Evolutionary conservation across 2,329 filamentous ascomycete genomes (phyloP).

Genomic region (Colletotrichum sp.): DNA sequence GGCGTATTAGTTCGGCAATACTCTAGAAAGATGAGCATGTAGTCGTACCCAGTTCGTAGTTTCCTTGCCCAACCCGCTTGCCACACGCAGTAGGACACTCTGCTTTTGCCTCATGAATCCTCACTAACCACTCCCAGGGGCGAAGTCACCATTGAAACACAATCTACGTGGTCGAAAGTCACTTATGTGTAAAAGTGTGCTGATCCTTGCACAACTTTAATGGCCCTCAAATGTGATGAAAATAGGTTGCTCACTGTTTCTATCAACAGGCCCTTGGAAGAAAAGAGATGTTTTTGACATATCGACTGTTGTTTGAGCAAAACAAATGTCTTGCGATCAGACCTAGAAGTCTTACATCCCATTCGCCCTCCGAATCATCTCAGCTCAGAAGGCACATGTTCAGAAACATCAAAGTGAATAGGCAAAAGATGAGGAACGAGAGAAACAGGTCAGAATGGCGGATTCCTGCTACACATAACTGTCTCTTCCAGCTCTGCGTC

Average conservation of each 20-base stretch:
- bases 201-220: neutral
- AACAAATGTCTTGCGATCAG: fast-evolving
- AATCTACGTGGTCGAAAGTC: neutral
- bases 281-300: neutral
- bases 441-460: neutral
- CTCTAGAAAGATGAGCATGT: neutral
- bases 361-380: neutral
- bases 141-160: too few relatives aligned
- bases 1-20: too few relatives aligned
- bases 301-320: neutral
- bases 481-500: neutral
- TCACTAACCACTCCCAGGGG: too few relatives aligned
- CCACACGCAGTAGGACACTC: too few relatives aligned
- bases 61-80: neutral
- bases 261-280: neutral
- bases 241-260: neutral
- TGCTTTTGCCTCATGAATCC: too few relatives aligned
- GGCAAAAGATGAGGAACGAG: neutral
- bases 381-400: fast-evolving
- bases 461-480: fast-evolving
- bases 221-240: neutral
- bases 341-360: fast-evolving
- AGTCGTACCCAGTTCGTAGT: neutral
- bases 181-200: neutral
- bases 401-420: fast-evolving